Evolutionary conservation across 768 basidiomycete species (phyloP), one percentile per base, ranked within the genome.

Genomic region (Agaricus bisporus): DNA sequence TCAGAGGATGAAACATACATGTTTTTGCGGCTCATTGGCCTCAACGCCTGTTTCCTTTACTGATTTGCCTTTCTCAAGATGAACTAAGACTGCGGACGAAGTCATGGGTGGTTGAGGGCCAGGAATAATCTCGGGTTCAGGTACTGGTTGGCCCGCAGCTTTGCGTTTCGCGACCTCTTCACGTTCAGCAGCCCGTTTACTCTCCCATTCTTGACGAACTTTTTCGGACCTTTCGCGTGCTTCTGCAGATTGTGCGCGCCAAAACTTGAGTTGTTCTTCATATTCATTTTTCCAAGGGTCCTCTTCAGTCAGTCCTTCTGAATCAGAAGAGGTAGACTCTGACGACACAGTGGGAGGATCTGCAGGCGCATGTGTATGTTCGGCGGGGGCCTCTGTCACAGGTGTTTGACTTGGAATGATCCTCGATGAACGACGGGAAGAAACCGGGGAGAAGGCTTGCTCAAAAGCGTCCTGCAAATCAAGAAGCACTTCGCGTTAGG

Each of bases 141-240:
- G 44, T 6, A 38, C 51, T 20, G 54, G 55, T 26, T 58, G 56
- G 41, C 49, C 59, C 36, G 51, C 44, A 9, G 56, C 58, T 25
- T 66, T 60, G 18, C 66, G 64, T 14, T 63, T 66, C 26, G 69
- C 66, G 51, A 68, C 66, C 61, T 72, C 72, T 50, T 47, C 52
- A 22, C 67, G 73, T 39, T 68, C 70, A 26, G 69, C 69, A 9
- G 67, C 68, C 39, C 90, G 79, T 45, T 86, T 71, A 14, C 72
- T 70, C 64, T 88, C 88, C 88, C 87, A 92, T 57, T 76, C 74
- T 41, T 76, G 76, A 9, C 89, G 85, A 66, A 83, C 81, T 56
- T 74, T 76, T 70, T 90, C 89, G 8, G 88, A 86, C 64, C 85
- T 89, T 63, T 80, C 73, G 48, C 88, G 83, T 41, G 83, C 83